Evolutionary conservation across 768 basidiomycete genomes (phyloP), one percentile per base, ranked within the genome.

Genomic region (Mycena maculata): DNA sequence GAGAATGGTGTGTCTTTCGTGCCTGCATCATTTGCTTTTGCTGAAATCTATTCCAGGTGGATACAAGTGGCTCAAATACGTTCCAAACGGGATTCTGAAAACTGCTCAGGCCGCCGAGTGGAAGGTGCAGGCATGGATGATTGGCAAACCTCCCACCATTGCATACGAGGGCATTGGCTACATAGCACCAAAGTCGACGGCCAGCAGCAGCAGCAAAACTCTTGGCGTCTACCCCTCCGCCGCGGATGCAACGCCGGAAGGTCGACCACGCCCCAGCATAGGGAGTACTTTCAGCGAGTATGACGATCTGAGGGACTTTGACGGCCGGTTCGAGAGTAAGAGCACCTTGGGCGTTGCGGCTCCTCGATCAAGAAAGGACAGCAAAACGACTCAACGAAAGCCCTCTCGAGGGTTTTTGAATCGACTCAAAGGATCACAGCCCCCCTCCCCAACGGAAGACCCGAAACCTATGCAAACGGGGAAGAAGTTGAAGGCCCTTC

Each of bases 91-190:
- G 30, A 88, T 99, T 41, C 83, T 99, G 69, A 95, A 93, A 82
- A 96, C 96, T 0, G 97, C 96, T 0, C 96, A 97, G 77, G 94
- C 95, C 5, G 97, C 97, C 0, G 97, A 99, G 75, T 98, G 96
- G 96, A 95, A 92, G 77, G 84, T 99, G 48, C 95, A 98, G 74
- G 93, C 94, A 0, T 99, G 96, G 94, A 94, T 94, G 90, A 87
- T 99, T 31, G 98, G 97, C 69, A 98, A 98, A 74, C 94, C 95
- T 20, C 96, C 96, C 12, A 90, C 91, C 2, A 83, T 95, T 44
- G 85, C 92, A 1, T 95, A 90, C 73, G 87, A 93, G 72, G 95
- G 94, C 31, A 96, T 98, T 73, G 95, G 93, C 22, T 95, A 92
- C 74, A 88, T 88, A 45, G 87, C 74, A 4, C 56, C 74, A 1